Conservation (phyloP, 1,284 basidiomycete species). For the Microbotryum intermedium region DNA sequence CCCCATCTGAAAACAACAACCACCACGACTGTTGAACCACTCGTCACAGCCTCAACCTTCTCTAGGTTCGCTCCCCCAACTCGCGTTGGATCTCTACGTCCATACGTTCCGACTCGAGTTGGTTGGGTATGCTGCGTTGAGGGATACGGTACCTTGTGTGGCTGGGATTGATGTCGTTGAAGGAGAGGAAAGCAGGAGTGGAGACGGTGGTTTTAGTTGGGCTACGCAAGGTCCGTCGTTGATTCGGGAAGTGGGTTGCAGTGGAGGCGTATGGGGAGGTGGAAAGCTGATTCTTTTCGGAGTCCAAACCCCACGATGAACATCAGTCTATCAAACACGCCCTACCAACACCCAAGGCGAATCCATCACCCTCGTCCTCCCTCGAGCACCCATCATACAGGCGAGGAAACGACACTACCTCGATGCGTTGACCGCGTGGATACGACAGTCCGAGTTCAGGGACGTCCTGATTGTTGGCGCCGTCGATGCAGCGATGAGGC, state of each 20-base stretch:
- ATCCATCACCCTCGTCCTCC: conserved; percentile 15
- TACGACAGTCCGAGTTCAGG: background rate
- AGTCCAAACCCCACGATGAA: too few relatives aligned
- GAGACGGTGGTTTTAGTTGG: conserved; percentile 8
- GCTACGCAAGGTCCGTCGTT: conserved; percentile 14
- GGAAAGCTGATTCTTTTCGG: too few relatives aligned
- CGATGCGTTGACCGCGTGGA: conserved; percentile 3
- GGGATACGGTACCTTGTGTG: conserved; percentile 18
- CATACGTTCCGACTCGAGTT: conserved; percentile 9
- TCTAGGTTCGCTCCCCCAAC: conserved; percentile 19
- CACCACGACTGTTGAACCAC: too few relatives aligned
- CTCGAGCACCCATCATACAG: conserved; percentile 23
- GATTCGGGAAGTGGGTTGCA: too few relatives aligned
- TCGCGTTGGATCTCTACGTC: conserved; percentile 20
- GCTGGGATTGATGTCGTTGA: conserved; percentile 6
- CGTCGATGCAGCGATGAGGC: conserved; percentile 17
- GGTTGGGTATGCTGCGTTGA: conserved; percentile 19
- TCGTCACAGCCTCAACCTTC: conserved; percentile 24
- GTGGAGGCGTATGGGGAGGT: too few relatives aligned
- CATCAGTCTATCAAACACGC: background rate
- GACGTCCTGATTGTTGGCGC: conserved; percentile 16
- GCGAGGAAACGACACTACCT: conserved; percentile 17
- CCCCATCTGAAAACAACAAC: too few relatives aligned
- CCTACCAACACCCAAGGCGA: conserved; percentile 1
- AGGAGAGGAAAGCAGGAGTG: background rate